Evolutionary conservation across 495 filamentous ascomycete species (phyloP).

Genomic region (Pyrenopolyporus hunteri): DNA sequence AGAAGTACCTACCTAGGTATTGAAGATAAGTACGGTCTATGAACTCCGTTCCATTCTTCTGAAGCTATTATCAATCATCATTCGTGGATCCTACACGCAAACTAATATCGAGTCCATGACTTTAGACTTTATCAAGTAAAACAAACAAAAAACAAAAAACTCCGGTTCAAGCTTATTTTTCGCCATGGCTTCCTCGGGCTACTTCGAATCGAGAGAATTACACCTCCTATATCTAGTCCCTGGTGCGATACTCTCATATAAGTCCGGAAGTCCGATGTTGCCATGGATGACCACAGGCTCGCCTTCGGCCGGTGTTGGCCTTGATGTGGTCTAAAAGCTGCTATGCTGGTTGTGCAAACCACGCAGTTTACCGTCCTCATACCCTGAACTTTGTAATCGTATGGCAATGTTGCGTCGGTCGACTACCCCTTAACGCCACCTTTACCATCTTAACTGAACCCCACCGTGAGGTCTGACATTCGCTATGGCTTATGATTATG

Average conservation of each 20-base stretch:
- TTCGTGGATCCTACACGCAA: background rate
- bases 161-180: no score
- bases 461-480: constrained; percentile 1
- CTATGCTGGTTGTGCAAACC: background rate
- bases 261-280: constrained; percentile 19
- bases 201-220: no score
- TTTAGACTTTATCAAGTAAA: no score
- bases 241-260: no score
- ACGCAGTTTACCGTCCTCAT: constrained; percentile 6
- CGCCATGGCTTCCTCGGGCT: no score
- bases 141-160: no score
- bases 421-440: no score
- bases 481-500: constrained; percentile 70
- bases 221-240: no score
- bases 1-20: no score
- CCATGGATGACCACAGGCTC: constrained; percentile 8
- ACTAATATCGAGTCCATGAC: constrained; percentile 11
- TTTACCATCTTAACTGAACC: no score
- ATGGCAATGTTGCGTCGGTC: background rate
- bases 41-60: background rate
- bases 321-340: background rate
- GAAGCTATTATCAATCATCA: background rate
- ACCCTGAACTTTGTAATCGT: constrained; percentile 25
- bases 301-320: background rate
- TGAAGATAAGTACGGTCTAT: background rate